These are phyloP conservation scores for Gossypium bickii DNA, from an alignment of 345 rosid species.

Conservation along the genomic window DNA sequence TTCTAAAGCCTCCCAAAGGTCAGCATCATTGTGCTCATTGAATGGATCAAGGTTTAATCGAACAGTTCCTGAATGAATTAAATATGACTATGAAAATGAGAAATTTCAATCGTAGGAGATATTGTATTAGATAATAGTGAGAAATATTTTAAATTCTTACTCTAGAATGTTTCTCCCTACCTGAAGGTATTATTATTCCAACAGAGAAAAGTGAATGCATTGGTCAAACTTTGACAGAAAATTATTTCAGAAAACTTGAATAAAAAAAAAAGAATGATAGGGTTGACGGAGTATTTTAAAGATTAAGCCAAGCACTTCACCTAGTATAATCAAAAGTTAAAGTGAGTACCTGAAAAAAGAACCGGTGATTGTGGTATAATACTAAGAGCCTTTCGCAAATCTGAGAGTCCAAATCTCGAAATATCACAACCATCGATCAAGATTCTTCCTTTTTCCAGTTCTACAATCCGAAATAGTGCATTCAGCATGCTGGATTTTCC, in stretches of 20 bases:
- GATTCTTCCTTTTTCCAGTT: slow-evolving; percentile 75
- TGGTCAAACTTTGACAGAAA: background rate
- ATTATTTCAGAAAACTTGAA: background rate
- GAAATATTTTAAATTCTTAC: background rate
- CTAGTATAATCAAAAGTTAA: background rate
- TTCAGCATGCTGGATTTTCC: slow-evolving; percentile 96
- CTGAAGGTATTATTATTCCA: background rate
- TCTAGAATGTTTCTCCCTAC: slow-evolving; percentile 1
- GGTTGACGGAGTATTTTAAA: background rate
- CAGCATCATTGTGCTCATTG: slow-evolving; percentile 78
- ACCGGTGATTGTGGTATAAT: slow-evolving; percentile 94
- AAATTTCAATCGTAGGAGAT: background rate
- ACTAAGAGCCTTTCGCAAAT: slow-evolving; percentile 72
- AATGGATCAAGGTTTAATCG: slow-evolving; percentile 92
- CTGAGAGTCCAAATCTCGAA: slow-evolving; percentile 65
- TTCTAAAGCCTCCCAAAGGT: slow-evolving; percentile 89
- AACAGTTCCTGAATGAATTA: slow-evolving; percentile 58
- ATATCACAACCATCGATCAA: slow-evolving; percentile 62
- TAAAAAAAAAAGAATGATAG: too few species aligned
- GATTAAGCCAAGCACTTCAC: background rate
- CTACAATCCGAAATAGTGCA: slow-evolving; percentile 86
- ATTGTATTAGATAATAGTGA: background rate
- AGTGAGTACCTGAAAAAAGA: slow-evolving; percentile 79
- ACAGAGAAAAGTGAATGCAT: background rate
- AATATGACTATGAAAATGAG: slow-evolving; percentile 6